Evolutionary conservation across 2,329 filamentous ascomycete genomes (phyloP), one percentile per base, ranked within the genome.

Genomic region (Alternaria gansuensis): DNA sequence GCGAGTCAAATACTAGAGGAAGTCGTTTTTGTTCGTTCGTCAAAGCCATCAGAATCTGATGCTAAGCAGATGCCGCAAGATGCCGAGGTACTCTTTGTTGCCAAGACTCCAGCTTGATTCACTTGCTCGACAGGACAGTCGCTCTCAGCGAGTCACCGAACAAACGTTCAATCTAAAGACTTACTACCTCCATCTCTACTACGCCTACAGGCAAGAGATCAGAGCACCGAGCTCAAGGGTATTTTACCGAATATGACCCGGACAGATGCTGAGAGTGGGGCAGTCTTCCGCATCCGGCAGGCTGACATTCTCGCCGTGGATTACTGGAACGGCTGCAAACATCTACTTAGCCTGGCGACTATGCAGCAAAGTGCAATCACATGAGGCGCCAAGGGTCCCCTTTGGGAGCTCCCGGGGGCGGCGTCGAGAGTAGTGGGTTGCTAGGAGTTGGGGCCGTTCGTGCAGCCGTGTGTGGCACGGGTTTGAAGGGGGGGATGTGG

Each of bases 321-420:
- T 69, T 59, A 58, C 72, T 75, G 71, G 70, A 75, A 73, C 70
- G 54, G 57, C 70, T 73, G 70, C 70, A 69, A 73, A 73, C 72
- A 37, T 64, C 57, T 62, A 59, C 52, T 60, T 68, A 70, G 57
- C 63, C 54, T 59, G 59, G 54, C 23, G 45, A 46, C 51, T 43
- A 54, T 65, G 62, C 63, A 66, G 66, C 57, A 24, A 50, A 41
- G 40, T 57, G 10, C 50, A 56, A 54, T 69, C 64, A 66, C 65
- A 60, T 66, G 64, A 46, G 33, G 34, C 24, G 52, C 52, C 40
- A 41, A 50, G 14, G 52, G 13, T 14, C 11, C 23, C 17, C 24
- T 33, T 33, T 41, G 43, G 50, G 50, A 33, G 54, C 36, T 36
- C n/a, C 39, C 9, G 52, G 24, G 24, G 11, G 34, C 26, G 44